Evolutionary conservation across 176 grass and related monocot species (phyloP).

Genomic region (Triticum monococcum): DNA sequence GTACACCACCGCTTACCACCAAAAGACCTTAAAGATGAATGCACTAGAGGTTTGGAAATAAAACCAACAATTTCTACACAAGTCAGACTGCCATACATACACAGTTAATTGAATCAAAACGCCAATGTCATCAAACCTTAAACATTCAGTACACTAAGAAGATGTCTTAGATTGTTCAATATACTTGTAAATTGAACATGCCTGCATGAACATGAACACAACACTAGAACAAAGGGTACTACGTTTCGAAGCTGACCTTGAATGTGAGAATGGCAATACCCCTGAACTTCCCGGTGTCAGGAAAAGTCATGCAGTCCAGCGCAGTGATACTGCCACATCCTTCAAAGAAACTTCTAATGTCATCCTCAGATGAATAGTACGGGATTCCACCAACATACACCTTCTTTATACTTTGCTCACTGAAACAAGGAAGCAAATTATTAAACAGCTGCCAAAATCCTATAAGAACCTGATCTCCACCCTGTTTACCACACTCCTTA

Average conservation of each 20-base stretch:
- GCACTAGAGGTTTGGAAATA: not conserved
- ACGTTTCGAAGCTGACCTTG: slow-evolving; percentile 53
- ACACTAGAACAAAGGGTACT: slow-evolving; percentile 1
- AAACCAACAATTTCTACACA: not conserved
- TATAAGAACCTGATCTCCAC: not conserved
- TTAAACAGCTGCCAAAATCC: not conserved
- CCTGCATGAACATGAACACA: not conserved
- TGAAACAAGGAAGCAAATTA: slow-evolving; percentile 39
- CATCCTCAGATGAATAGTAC: slow-evolving; percentile 92
- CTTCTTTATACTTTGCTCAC: slow-evolving; percentile 69
- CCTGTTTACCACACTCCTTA: not conserved
- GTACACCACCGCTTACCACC: not conserved
- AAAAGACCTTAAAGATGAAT: not conserved
- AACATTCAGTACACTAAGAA: not conserved
- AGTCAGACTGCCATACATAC: not conserved
- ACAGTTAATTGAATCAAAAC: slow-evolving; percentile 10
- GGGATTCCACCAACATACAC: slow-evolving; percentile 96
- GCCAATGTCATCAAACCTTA: not conserved
- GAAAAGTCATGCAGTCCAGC: slow-evolving; percentile 89
- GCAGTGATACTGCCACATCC: slow-evolving; percentile 69
- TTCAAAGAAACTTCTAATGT: slow-evolving; percentile 93
- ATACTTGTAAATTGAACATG: not conserved
- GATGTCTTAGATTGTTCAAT: not conserved
- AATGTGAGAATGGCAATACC: slow-evolving; percentile 95
- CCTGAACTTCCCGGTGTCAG: slow-evolving; percentile 85